These are phyloP conservation scores for Zelopaecilomyces penicillatus DNA, from an alignment of 2,329 filamentous ascomycete species.

Conservation along the genomic window DNA sequence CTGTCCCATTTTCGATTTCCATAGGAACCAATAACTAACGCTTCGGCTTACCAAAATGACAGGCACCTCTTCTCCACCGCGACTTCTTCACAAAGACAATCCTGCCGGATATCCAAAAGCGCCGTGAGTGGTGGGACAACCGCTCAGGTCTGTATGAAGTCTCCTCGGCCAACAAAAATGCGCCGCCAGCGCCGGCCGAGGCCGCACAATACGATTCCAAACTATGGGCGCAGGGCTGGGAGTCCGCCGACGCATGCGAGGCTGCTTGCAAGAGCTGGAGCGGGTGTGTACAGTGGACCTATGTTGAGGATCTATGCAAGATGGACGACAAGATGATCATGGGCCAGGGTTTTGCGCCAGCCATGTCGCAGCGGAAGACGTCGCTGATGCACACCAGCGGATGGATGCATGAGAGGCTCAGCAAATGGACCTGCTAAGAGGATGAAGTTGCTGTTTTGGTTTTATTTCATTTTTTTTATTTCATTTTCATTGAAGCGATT, in stretches of 20 bases:
- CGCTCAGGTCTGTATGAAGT: slow-evolving; percentile 13
- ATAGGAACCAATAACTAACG: no score
- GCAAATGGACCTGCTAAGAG: slow-evolving; percentile 10
- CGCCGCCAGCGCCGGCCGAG: slow-evolving; percentile 8
- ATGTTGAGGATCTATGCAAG: slow-evolving; percentile 17
- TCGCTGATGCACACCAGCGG: slow-evolving; percentile 17
- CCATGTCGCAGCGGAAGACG: slow-evolving; percentile 17
- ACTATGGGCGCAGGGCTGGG: slow-evolving; percentile 14
- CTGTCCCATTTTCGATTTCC: no score
- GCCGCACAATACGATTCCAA: slow-evolving; percentile 7
- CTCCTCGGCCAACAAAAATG: slow-evolving; percentile 13
- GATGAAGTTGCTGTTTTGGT: neutral
- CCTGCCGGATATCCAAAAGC: slow-evolving; percentile 11
- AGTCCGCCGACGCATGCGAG: slow-evolving; percentile 14
- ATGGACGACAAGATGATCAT: slow-evolving; percentile 17
- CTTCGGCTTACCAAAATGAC: neutral
- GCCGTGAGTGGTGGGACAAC: slow-evolving; percentile 18
- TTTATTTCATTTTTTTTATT: no score
- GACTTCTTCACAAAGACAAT: slow-evolving; percentile 16
- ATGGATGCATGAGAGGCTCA: slow-evolving; percentile 15
- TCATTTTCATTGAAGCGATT: no score
- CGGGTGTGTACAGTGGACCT: slow-evolving; percentile 15
- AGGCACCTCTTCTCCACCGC: slow-evolving; percentile 15
- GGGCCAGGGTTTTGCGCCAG: slow-evolving; percentile 15
- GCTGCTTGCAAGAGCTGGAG: slow-evolving; percentile 14